Base-by-base conservation (phyloP, 2,329 filamentous ascomycete genomes). In the Phyllosticta ampelicida region DNA sequence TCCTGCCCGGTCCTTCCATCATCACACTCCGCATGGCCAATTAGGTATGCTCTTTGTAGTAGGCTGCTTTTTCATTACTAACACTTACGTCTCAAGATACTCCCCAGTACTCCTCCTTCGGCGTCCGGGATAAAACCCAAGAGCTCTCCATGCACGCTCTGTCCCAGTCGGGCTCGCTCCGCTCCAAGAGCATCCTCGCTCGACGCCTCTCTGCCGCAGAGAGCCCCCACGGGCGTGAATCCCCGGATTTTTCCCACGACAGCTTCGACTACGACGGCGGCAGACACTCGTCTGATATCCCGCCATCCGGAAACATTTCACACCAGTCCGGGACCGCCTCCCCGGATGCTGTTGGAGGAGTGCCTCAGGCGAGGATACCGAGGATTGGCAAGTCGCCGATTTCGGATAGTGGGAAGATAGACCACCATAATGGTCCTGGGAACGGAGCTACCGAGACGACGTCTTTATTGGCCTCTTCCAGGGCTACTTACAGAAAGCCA, bases 71-170 rank as follows among this genome's bases (percentile, higher is more conserved):
- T 30, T 28, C 26, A 53, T 58, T 51, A 55, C 36, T 20, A 53
- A 51, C 56, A 23, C 36, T 18, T 51, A 62, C 82, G 78, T 44
- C 13, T n/a, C 74, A 26, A 72, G 87, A 92, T 68, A 86, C 83
- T 64, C 80, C 83, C 18, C 83, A 89, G 65, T 88, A 89, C 71
- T 87, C 89, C 48, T 80, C 80, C 30, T 83, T 85, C 60, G 87
- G 85, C 63, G 86, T 96, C 48, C 86, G 90, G 62, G 86, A 94
- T 72, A 86, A 94, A 68, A 95, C 90, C 2, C 89, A 90, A 55
- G 89, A 95, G 72, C 78, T 96, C 59, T 90, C 90, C 50, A 89
- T 83, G 18, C 90, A 91, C 69, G 85, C 89, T 54, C 80, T 96
- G 66, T 63, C 70, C 48, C 69, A 68, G 48, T 60, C 50, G 11